phyloP scores from a whole-genome alignment of 2,329 filamentous ascomycete species.

The Sporothrix pseudoabietina region DNA sequence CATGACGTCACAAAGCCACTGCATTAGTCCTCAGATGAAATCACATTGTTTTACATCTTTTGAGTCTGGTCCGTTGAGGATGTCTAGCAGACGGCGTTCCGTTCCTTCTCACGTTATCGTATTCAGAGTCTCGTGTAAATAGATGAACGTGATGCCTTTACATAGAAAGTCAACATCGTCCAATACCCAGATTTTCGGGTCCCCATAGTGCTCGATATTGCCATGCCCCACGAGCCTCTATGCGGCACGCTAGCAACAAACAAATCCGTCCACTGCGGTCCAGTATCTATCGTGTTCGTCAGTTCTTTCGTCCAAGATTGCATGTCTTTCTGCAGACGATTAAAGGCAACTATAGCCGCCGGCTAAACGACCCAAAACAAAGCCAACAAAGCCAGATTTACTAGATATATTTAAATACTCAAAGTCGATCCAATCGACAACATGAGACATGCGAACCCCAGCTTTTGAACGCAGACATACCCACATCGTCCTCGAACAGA shows the following conservation, averaged over 20 bases:
- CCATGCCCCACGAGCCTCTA: neutral
- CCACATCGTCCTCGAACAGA: neutral
- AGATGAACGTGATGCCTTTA: neutral
- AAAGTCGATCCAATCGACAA: neutral
- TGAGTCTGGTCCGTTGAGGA: neutral
- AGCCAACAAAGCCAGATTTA: neutral
- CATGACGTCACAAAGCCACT: neutral
- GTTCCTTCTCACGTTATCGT: neutral
- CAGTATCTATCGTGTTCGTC: neutral
- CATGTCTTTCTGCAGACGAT: neutral
- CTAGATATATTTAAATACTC: no score
- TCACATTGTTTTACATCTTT: neutral
- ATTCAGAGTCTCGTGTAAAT: neutral
- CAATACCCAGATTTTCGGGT: slow-evolving; percentile 14
- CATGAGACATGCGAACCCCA: slow-evolving; percentile 14
- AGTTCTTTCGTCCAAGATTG: neutral
- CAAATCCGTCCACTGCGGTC: neutral
- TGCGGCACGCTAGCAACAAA: neutral
- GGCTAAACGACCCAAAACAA: neutral
- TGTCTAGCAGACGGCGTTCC: neutral
- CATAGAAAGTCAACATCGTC: neutral
- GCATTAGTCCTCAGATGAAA: neutral
- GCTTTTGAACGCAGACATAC: neutral
- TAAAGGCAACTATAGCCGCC: slow-evolving; percentile 8
- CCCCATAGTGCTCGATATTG: neutral